A percentile compares a stretch with the other conserved stretches of the same genome.
These are phyloP conservation scores for Gracilaria caudata DNA, from an alignment of 23 red algal genomes.

Conservation along the genomic window DNA sequence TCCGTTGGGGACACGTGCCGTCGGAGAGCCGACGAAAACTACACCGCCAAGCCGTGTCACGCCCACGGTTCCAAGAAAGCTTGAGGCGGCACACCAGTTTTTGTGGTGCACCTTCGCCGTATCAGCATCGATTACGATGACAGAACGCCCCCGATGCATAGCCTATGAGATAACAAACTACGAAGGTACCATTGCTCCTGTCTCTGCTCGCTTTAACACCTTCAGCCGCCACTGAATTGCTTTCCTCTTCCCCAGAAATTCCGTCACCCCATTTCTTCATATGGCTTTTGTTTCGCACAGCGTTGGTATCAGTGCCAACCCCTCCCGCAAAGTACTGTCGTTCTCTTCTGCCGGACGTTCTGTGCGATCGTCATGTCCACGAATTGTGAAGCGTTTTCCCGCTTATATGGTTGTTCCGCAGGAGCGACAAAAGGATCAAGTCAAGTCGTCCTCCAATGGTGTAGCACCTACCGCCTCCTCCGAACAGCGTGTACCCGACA, in stretches of 20 bases:
- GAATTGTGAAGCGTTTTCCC: background rate
- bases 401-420: background rate
- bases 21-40: background rate
- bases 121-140: background rate
- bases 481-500: background rate
- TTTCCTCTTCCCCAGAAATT: background rate
- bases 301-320: background rate
- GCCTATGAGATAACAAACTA: background rate
- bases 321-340: background rate
- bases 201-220: no score
- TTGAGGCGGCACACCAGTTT: background rate
- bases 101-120: background rate
- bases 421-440: slow-evolving; percentile 16
- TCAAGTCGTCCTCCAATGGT: slow-evolving; percentile 14
- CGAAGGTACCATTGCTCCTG: background rate
- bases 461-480: background rate
- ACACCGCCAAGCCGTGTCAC: background rate
- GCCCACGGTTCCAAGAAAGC: background rate
- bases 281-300: slow-evolving; percentile 8
- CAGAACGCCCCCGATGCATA: background rate
- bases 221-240: background rate
- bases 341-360: background rate
- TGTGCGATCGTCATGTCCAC: slow-evolving; percentile 1
- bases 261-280: background rate
- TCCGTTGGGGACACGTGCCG: slow-evolving; percentile 13